Evolutionary conservation across 2,329 filamentous ascomycete species (phyloP), one percentile per base, ranked within the genome.

Genomic region (Colletotrichum cereale): DNA sequence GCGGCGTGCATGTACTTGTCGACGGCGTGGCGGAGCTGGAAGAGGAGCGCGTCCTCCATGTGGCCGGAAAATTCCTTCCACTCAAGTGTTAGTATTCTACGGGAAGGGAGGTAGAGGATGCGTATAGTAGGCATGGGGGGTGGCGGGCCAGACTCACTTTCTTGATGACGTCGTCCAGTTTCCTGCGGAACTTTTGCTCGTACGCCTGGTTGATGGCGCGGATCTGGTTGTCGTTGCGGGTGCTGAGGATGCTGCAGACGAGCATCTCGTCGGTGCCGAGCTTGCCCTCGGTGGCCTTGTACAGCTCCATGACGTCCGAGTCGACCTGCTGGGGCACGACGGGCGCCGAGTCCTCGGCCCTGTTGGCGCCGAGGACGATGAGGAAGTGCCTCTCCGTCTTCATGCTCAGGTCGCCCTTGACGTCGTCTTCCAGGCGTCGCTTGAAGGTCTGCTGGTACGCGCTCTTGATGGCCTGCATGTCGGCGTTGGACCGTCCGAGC

Each of bases 1-100:
- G 95, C 96, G 76, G 97, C 95, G 74, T 94, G 91, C 86, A 93
- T 92, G 70, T 93, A 94, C 75, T 92, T 93, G 81, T 98, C 94
- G 7, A 89, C 84, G 3, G 93, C 96, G 16, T 91, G 86, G 14
- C 88, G 88, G n/a, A 98, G 84, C 80, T 97, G 94, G 79, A 90
- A 91, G 34, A 96, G 83, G 0, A 98, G 87, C 0, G 94, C 94
- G 21, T 93, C 89, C 79, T 95, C 87, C 95, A 98, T 98, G 79
- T 98, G 96, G 0, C 96, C 96, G 0, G 91, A 93, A 82, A 98
- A 98, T 77, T 96, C 91, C 83, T 91, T 72, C 11, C 70, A 5
- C 38, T 38, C 18, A 26, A 24, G 24, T 24, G 38, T 53, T 44
- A 47, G 34, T 14, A 50, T 53, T 34, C 62, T 38, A 12, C 24